These are phyloP conservation scores for Porogramme epimiltina DNA, from an alignment of 1,284 basidiomycete species.

Conservation along the genomic window DNA sequence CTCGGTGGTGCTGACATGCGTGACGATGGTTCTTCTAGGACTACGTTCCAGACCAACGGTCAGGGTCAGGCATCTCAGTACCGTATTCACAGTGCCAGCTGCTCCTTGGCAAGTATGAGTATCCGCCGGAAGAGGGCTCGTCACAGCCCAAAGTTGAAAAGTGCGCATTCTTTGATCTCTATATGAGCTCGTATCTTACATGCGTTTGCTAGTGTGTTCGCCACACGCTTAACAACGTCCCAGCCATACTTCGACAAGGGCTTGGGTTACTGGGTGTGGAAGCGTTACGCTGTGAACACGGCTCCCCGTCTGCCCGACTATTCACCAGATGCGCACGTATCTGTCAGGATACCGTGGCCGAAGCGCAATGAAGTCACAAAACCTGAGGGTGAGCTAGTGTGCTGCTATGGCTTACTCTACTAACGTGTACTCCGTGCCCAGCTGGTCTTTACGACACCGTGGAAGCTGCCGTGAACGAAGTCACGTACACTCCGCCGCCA, in stretches of 20 bases:
- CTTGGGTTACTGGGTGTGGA: slow-evolving; percentile 58
- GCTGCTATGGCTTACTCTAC: background rate
- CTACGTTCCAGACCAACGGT: slow-evolving; percentile 30
- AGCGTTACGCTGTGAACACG: slow-evolving; percentile 67
- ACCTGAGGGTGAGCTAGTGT: slow-evolving; percentile 55
- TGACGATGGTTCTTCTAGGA: slow-evolving; percentile 1
- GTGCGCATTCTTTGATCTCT: slow-evolving; percentile 38
- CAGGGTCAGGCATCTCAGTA: slow-evolving; percentile 46
- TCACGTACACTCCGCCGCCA: slow-evolving; percentile 67
- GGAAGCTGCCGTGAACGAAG: slow-evolving; percentile 54
- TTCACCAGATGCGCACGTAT: slow-evolving; percentile 36
- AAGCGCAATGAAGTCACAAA: slow-evolving; percentile 41
- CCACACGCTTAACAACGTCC: slow-evolving; percentile 64
- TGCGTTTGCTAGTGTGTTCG: slow-evolving; percentile 62
- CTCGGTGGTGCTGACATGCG: background rate
- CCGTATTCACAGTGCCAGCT: slow-evolving; percentile 81
- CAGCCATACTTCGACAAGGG: slow-evolving; percentile 57
- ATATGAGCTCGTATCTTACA: background rate
- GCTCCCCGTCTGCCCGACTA: slow-evolving; percentile 55
- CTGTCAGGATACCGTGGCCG: slow-evolving; percentile 69
- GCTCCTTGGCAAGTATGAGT: slow-evolving; percentile 66
- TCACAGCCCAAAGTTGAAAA: slow-evolving; percentile 43
- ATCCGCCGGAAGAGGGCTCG: slow-evolving; percentile 47
- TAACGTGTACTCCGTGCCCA: slow-evolving; percentile 24
- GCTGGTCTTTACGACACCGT: slow-evolving; percentile 62